Percentiles rank a stretch among this genome's conserved stretches.
Evolutionary conservation across 192 early-diverging fungal genomes (phyloP).

Genomic region (Gonapodya prolifera): DNA sequence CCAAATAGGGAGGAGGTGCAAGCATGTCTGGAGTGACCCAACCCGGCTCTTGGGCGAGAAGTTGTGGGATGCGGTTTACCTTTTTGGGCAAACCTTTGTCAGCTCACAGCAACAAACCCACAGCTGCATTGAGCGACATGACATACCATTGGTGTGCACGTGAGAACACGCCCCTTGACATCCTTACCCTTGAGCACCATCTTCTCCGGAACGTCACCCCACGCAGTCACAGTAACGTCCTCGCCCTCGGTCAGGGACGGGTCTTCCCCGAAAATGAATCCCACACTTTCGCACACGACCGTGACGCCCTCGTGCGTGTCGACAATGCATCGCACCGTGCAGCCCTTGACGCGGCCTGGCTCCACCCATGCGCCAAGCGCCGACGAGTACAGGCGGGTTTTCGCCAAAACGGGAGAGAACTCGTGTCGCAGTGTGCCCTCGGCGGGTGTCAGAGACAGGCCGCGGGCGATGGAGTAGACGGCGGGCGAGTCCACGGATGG

Average conservation of each 20-base stretch:
- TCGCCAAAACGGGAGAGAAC: not conserved
- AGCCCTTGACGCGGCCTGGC: not conserved
- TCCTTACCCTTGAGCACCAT: slow-evolving; percentile 3
- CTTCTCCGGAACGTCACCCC: not conserved
- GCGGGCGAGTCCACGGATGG: slow-evolving; percentile 6
- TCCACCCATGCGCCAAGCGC: not conserved
- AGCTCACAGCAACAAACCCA: too few species aligned
- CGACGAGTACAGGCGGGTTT: not conserved
- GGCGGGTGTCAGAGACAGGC: not conserved
- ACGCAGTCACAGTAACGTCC: not conserved
- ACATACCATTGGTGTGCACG: slow-evolving; percentile 4
- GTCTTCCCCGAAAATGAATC: not conserved
- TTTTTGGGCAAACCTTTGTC: too few species aligned
- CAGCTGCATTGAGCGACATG: too few species aligned
- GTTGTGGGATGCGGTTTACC: slow-evolving; percentile 2
- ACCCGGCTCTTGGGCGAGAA: not conserved
- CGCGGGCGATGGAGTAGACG: not conserved
- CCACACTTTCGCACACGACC: slow-evolving; percentile 2
- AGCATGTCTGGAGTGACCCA: slow-evolving; percentile 3
- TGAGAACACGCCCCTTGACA: not conserved
- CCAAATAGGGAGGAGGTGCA: not conserved
- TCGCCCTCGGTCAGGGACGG: not conserved
- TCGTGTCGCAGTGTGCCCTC: slow-evolving; percentile 1
- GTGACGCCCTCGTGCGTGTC: not conserved
- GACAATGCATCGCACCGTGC: not conserved